Percentiles rank a stretch among this genome's conserved stretches.
Evolutionary conservation across 495 filamentous ascomycete genomes (phyloP).

Genomic region (Hyaloscypha bicolor): DNA sequence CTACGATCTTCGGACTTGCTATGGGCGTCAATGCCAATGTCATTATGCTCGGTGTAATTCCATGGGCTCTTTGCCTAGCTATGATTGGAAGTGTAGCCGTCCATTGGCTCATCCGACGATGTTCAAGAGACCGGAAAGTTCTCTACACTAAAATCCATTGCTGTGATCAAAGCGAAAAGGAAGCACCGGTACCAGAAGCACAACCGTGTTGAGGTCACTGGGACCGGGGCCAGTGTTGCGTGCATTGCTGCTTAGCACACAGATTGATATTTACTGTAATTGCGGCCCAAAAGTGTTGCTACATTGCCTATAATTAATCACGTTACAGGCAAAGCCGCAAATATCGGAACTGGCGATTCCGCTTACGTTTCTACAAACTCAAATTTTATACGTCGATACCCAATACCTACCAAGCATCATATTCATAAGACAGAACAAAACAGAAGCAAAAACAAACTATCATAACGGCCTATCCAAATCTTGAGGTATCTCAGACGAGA

Average conservation of each 20-base stretch:
- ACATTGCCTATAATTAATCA: neutral
- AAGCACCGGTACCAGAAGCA: neutral
- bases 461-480: neutral
- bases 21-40: constrained; percentile 39
- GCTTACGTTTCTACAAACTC: neutral
- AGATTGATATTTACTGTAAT: neutral
- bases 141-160: neutral
- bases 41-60: constrained; percentile 46
- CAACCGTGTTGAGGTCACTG: neutral
- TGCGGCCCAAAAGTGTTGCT: neutral
- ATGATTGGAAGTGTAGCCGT: constrained; percentile 40
- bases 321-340: neutral
- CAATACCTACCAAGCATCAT: neutral
- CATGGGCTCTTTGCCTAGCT: constrained; percentile 44
- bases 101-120: constrained; percentile 20
- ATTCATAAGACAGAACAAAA: neutral
- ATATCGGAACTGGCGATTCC: neutral
- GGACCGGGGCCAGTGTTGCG: neutral
- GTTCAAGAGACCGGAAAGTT: neutral
- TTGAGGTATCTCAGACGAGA: neutral
- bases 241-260: neutral
- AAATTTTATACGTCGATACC: neutral
- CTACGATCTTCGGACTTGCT: constrained; percentile 36
- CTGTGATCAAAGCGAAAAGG: constrained; percentile 21
- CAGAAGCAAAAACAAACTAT: neutral